phyloP scores from a whole-genome alignment of 2,329 filamentous ascomycete species.

The Fusarium ramigenum region DNA sequence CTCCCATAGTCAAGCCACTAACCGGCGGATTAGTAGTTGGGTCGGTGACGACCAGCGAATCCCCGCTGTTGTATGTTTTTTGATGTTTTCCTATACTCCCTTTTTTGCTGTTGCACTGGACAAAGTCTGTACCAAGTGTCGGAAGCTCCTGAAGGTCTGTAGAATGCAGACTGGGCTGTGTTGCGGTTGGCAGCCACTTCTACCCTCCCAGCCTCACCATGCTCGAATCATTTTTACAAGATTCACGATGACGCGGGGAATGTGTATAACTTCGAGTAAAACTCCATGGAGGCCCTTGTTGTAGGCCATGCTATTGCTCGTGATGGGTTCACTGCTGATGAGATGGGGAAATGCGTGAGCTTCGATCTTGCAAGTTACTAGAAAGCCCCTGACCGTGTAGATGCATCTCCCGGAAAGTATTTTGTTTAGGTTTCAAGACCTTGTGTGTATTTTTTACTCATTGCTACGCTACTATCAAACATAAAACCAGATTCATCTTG shows the following conservation, averaged over 20 bases:
- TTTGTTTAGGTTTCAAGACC: too few species aligned
- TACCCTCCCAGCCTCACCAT: too few species aligned
- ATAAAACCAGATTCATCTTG: neutral
- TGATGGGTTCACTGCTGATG: rapidly evolving
- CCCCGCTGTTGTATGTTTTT: slow-evolving; percentile 21
- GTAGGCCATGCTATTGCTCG: rapidly evolving
- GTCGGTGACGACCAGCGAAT: slow-evolving; percentile 24
- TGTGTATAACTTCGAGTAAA: rapidly evolving
- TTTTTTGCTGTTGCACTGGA: neutral
- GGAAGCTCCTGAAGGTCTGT: too few species aligned
- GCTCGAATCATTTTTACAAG: neutral
- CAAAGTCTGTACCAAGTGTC: neutral
- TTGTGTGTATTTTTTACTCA: neutral
- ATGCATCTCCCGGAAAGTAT: neutral
- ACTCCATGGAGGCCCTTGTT: rapidly evolving
- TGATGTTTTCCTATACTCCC: rapidly evolving
- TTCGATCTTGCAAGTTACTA: too few species aligned
- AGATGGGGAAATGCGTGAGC: neutral
- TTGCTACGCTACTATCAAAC: neutral
- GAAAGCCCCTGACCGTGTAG: too few species aligned
- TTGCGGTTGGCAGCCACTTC: neutral
- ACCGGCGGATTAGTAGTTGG: slow-evolving; percentile 21
- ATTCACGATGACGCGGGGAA: too few species aligned
- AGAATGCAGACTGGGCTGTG: neutral
- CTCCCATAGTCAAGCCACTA: slow-evolving; percentile 24